Conservation (phyloP, 2,329 filamentous ascomycete genomes). For the Cladosporium colombiae region DNA sequence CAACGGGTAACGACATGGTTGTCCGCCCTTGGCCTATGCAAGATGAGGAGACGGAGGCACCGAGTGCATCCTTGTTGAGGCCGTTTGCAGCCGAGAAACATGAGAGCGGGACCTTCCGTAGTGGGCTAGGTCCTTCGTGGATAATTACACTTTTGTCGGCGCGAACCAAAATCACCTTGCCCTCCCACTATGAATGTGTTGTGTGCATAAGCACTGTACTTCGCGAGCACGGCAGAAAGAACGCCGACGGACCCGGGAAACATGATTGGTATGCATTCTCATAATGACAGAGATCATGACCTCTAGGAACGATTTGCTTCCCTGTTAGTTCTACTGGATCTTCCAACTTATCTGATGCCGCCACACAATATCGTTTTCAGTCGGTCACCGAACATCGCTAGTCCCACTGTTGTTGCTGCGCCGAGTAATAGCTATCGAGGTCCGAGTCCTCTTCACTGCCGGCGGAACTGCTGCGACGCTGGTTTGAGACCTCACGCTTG, state of each 20-base stretch:
- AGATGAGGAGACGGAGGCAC: constrained; percentile 8
- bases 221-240: not conserved
- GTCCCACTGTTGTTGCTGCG: not conserved
- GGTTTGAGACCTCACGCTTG: not conserved
- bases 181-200: not conserved
- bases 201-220: not conserved
- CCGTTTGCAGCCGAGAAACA: not conserved
- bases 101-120: not conserved
- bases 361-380: not conserved
- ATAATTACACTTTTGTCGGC: not conserved
- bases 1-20: not conserved
- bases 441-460: not conserved
- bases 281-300: not conserved
- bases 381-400: not conserved
- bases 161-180: not conserved
- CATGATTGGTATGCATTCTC: not conserved
- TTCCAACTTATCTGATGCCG: not conserved
- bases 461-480: not conserved
- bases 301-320: not conserved
- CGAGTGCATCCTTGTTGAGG: not conserved
- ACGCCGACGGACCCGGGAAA: not conserved
- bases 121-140: not conserved
- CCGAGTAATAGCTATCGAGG: not conserved
- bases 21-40: not conserved
- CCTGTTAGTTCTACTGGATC: not conserved